These are phyloP conservation scores for Rhododendron williamsianum DNA, from an alignment of 148 eudicot genomes.

Conservation along the genomic window DNA sequence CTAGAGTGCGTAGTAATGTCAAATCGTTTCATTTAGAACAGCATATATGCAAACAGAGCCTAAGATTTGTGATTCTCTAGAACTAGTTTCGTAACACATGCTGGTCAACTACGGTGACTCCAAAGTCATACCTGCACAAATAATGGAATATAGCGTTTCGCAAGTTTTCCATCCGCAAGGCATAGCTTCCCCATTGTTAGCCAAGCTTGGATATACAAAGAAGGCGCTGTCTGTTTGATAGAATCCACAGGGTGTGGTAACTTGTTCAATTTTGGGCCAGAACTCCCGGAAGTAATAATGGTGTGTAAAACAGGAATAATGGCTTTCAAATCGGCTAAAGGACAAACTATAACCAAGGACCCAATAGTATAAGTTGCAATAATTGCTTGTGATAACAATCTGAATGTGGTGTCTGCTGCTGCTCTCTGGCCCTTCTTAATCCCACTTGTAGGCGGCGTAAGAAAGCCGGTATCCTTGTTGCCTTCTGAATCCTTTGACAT, in stretches of 20 bases:
- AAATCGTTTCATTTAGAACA: not conserved
- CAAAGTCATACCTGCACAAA: constrained; percentile 66
- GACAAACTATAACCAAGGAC: constrained; percentile 73
- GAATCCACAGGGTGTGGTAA: constrained; percentile 44
- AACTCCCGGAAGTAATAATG: constrained; percentile 74
- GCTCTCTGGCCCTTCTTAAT: constrained; percentile 35
- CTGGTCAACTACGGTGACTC: not conserved
- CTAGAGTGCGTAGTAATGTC: not conserved
- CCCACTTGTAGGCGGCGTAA: constrained; percentile 52
- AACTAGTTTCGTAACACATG: not conserved
- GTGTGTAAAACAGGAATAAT: constrained; percentile 67
- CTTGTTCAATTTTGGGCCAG: constrained; percentile 45
- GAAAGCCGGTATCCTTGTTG: constrained; percentile 40
- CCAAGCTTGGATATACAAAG: constrained; percentile 91
- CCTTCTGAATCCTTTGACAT: constrained; percentile 44
- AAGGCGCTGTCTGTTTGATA: constrained; percentile 66
- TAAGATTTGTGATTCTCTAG: not conserved
- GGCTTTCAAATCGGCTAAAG: constrained; percentile 53
- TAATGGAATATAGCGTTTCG: constrained; percentile 85
- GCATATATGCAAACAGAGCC: not conserved
- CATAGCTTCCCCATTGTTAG: constrained; percentile 95
- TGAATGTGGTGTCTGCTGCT: constrained; percentile 25
- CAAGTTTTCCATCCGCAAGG: constrained; percentile 92
- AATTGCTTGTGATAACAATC: constrained; percentile 41
- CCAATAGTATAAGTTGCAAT: constrained; percentile 87